Percentiles rank a stretch among this genome's conserved stretches.
These are phyloP conservation scores for Candida takata DNA, from an alignment of 805 yeast species.

Conservation along the genomic window DNA sequence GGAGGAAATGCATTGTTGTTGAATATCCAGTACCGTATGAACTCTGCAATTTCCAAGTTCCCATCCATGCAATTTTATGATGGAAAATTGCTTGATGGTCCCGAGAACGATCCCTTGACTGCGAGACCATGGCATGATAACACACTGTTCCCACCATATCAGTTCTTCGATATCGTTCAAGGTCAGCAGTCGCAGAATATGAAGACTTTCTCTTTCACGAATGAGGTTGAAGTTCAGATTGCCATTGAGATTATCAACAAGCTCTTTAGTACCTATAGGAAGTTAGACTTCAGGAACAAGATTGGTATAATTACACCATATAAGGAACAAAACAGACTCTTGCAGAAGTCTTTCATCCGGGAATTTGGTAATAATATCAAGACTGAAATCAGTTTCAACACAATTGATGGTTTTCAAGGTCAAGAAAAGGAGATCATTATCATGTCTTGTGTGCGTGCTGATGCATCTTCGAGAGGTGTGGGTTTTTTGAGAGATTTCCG, in stretches of 20 bases:
- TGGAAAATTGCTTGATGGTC: slow-evolving; percentile 70
- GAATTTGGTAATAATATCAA: slow-evolving; percentile 58
- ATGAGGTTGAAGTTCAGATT: slow-evolving; percentile 61
- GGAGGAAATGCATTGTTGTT: slow-evolving; percentile 44
- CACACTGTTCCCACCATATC: slow-evolving; percentile 60
- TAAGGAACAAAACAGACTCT: slow-evolving; percentile 68
- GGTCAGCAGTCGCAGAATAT: slow-evolving; percentile 61
- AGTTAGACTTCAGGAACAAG: slow-evolving; percentile 51
- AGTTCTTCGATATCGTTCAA: slow-evolving; percentile 61
- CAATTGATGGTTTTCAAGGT: slow-evolving; percentile 97
- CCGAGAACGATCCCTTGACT: slow-evolving; percentile 54
- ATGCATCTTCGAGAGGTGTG: slow-evolving; percentile 46
- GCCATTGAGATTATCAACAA: slow-evolving; percentile 61
- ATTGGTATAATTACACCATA: slow-evolving; percentile 94
- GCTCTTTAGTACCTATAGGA: slow-evolving; percentile 42
- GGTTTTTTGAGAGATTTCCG: slow-evolving; percentile 89
- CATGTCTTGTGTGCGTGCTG: slow-evolving; percentile 94
- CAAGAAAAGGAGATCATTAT: slow-evolving; percentile 93
- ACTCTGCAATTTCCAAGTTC: slow-evolving; percentile 80
- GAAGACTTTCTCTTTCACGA: slow-evolving; percentile 63
- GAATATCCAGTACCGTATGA: slow-evolving; percentile 96
- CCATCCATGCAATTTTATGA: slow-evolving; percentile 82
- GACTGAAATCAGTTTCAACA: slow-evolving; percentile 75
- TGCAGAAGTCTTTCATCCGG: slow-evolving; percentile 50
- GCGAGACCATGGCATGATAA: slow-evolving; percentile 68